Base-by-base conservation (phyloP, 148 eudicot genomes). In the Rhododendron williamsianum region DNA sequence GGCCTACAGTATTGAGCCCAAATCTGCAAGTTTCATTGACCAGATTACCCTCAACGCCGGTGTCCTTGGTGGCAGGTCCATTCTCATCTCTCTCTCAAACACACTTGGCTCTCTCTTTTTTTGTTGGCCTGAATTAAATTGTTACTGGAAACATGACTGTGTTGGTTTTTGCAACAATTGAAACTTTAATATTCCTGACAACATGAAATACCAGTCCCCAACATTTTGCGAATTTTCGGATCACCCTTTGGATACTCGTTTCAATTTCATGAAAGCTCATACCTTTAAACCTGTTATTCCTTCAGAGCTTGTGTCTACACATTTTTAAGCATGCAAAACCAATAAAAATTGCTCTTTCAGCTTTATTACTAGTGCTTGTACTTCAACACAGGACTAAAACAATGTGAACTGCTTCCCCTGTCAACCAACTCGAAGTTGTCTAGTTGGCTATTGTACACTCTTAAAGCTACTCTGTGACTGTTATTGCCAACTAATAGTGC, bases 1-100 rank as follows among this genome's bases (percentile, higher is more conserved):
- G 86, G 99, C 99, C 2, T 97, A 89, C 43, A 95, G 98, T 23
- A 90, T 92, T 74, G 98, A 94, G 90, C 98, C 98, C 71, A 96
- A 90, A 76, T 94, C 98, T 65, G 96, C 94, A 52, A 46, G 88
- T 15, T 85, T 87, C 83, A 92, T 96, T 77, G 96, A 96, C 84
- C 95, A 93, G 79, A 93, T 96, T 76, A 91, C 94, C 88, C 78
- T 84, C 81, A 87, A 94, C 77, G 91, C 98, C 41, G 98, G 98
- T 38, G 99, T 95, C 51, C 92, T 95, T 27, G 95, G 94, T 4
- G 86, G 90, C 92, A 97, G 98, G 99, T 96, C 81, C 63, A 10
- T 49, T 52, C 81, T 78, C 4, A 5, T 79, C 78, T 38, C 71
- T 15, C 16, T 65, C 35, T 38, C 71, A 63, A 23, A 63, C 54